Evolutionary conservation across 495 filamentous ascomycete species (phyloP).

Genomic region (Aspergillus homomorphus): DNA sequence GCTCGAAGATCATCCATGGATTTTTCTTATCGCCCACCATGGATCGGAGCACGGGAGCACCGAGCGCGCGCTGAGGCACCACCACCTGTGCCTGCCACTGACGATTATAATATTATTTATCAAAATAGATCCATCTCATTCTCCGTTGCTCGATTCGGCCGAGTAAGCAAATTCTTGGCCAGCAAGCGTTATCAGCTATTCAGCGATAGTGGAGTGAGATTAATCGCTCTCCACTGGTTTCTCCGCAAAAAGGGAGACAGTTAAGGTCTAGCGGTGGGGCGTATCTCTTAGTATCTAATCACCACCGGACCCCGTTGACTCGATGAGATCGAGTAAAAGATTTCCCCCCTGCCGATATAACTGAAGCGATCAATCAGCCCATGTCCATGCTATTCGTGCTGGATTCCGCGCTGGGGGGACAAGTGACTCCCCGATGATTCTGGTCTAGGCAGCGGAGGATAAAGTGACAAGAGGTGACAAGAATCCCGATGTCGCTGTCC

Average conservation of each 20-base stretch:
- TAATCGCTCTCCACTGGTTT: constrained; percentile 13
- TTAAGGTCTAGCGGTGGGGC: constrained; percentile 5
- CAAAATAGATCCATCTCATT: constrained; percentile 10
- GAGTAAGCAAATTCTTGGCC: constrained; percentile 19
- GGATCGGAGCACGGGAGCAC: background rate
- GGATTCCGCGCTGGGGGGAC: too few species aligned
- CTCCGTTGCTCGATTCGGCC: constrained; percentile 23
- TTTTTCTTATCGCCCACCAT: background rate
- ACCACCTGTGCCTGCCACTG: too few species aligned
- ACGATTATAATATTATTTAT: background rate
- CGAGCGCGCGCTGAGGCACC: background rate
- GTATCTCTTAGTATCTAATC: constrained; percentile 23
- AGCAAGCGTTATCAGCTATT: constrained; percentile 22
- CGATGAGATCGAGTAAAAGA: constrained; percentile 45
- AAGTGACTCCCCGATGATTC: background rate
- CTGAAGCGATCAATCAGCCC: background rate
- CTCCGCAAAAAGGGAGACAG: constrained; percentile 12
- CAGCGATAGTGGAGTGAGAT: constrained; percentile 8
- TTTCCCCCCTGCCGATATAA: background rate
- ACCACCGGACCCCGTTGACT: constrained; percentile 27
- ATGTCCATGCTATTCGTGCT: background rate
- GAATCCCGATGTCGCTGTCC: background rate
- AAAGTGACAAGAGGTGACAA: background rate
- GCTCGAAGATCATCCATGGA: constrained; percentile 12
- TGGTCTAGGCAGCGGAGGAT: too few species aligned